Percentiles rank a stretch among this genome's conserved stretches.
Conservation (phyloP, 2,329 filamentous ascomycete species). For the Thielaviopsis populi region DNA sequence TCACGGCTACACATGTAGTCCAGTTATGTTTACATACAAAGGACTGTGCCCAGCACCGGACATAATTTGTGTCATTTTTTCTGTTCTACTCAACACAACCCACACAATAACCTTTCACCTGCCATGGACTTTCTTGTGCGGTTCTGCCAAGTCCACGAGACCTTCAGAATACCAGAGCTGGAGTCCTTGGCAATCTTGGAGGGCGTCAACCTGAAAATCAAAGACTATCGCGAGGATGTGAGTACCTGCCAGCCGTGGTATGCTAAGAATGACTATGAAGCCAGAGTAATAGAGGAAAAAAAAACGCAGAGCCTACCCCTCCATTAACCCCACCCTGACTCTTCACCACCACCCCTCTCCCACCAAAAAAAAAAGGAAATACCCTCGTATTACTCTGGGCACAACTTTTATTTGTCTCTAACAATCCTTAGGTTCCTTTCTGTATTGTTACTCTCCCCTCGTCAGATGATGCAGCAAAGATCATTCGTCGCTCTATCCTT, state of each 20-base stretch:
- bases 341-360: too few relatives aligned
- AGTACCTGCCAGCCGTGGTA: slow-evolving; percentile 23
- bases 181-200: slow-evolving; percentile 60
- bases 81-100: background rate
- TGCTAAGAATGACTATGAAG: too few relatives aligned
- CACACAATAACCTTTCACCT: background rate
- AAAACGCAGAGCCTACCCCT: too few relatives aligned
- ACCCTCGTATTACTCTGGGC: background rate
- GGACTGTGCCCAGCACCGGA: too few relatives aligned
- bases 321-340: too few relatives aligned
- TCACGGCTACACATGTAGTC: background rate
- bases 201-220: slow-evolving; percentile 51
- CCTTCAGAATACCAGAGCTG: slow-evolving; percentile 76
- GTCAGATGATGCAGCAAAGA: slow-evolving; percentile 44
- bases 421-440: slow-evolving; percentile 56
- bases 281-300: too few relatives aligned
- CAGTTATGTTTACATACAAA: background rate
- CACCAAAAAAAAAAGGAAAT: too few relatives aligned
- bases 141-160: slow-evolving; percentile 78
- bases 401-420: slow-evolving; percentile 18
- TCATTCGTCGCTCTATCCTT: slow-evolving; percentile 67
- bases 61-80: too few relatives aligned
- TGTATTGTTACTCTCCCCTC: slow-evolving; percentile 60
- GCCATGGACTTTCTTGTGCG: slow-evolving; percentile 69
- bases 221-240: slow-evolving; percentile 64